Conservation (phyloP, 208 protist species). For the Acanthamoeba royreba region DNA sequence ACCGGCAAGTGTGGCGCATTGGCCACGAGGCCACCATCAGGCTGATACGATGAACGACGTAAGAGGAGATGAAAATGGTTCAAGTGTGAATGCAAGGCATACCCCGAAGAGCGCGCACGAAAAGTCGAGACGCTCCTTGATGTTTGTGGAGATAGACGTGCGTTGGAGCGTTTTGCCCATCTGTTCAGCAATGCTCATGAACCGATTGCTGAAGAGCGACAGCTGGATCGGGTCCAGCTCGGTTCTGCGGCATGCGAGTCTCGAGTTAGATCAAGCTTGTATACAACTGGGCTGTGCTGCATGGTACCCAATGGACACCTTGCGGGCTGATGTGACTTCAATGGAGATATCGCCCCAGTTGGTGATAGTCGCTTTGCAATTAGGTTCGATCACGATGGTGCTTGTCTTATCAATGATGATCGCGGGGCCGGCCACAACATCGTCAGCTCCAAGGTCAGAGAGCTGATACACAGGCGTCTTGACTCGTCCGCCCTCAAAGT, state of each 20-base stretch:
- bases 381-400: slow-evolving; percentile 89
- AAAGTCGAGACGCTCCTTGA: slow-evolving; percentile 91
- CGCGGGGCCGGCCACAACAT: slow-evolving; percentile 76
- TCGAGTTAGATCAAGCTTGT: neutral
- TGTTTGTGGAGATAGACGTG: slow-evolving; percentile 94
- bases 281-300: neutral
- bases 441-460: slow-evolving; percentile 36
- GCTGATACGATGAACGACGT: slow-evolving; percentile 48
- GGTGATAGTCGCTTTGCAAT: slow-evolving; percentile 80
- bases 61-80: neutral
- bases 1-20: slow-evolving; percentile 96
- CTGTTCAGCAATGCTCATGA: slow-evolving; percentile 97
- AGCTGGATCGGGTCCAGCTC: slow-evolving; percentile 87
- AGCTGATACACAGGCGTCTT: slow-evolving; percentile 79
- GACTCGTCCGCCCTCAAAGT: slow-evolving; percentile 18
- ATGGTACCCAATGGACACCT: neutral
- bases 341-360: slow-evolving; percentile 66
- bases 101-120: slow-evolving; percentile 73
- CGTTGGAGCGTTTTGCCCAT: slow-evolving; percentile 94
- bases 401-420: slow-evolving; percentile 88
- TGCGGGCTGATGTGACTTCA: neutral
- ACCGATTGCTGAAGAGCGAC: slow-evolving; percentile 92
- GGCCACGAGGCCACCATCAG: slow-evolving; percentile 90
- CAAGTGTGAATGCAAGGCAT: neutral
- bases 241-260: neutral